A percentile compares a stretch with the other conserved stretches of the same genome.
These are phyloP conservation scores for Heritiera littoralis DNA, from an alignment of 345 rosid species.

Conservation along the genomic window DNA sequence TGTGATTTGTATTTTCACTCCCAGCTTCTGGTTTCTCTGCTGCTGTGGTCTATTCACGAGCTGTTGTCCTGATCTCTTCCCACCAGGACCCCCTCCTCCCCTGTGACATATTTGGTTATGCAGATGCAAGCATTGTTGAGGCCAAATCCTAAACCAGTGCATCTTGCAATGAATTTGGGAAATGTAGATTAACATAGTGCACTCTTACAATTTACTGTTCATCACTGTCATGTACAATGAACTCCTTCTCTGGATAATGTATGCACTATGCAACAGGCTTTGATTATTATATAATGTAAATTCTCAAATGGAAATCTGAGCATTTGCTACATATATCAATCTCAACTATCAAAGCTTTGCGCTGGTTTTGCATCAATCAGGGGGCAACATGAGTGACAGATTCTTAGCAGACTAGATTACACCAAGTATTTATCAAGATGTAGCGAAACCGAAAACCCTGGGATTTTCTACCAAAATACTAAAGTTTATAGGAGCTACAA, in stretches of 20 bases:
- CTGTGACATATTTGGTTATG: neutral
- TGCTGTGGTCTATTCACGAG: neutral
- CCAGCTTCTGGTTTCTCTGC: neutral
- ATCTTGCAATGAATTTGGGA: neutral
- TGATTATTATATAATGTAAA: neutral
- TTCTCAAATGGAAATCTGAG: neutral
- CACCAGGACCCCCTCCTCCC: constrained; percentile 12
- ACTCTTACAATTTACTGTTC: neutral
- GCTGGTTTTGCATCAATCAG: neutral
- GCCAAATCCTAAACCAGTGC: neutral
- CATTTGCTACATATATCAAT: neutral
- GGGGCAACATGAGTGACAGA: neutral
- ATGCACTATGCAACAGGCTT: neutral
- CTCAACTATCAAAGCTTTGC: neutral
- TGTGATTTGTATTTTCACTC: neutral
- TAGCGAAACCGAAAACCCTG: neutral
- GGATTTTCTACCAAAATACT: neutral
- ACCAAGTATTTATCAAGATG: neutral
- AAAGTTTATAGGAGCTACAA: neutral
- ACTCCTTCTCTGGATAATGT: neutral
- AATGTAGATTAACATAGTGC: neutral
- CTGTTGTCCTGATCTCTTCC: neutral
- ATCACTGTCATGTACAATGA: neutral
- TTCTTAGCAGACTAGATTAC: neutral
- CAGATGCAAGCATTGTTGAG: neutral